Base-by-base conservation (phyloP, 257 asterid species). In the Misopates orontium region DNA sequence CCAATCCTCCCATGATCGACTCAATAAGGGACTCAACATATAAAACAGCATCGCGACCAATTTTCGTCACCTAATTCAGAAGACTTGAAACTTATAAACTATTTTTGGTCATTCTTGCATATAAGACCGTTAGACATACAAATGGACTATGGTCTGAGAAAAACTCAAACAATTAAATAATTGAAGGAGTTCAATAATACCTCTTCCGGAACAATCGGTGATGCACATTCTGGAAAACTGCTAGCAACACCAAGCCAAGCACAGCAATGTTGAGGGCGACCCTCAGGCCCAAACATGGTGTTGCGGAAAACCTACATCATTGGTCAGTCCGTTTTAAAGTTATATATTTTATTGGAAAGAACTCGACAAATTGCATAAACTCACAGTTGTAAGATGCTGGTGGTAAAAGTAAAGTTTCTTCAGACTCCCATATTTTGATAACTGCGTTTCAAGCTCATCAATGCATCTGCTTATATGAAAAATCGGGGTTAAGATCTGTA, bases 191-290 rank as follows among this genome's bases (percentile, higher is more conserved):
- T 59, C 48, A 64, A 51, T 57, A 63, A 70, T 85, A 94, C 99
- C 96, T 94, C 99, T 78, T 94, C 97, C 10, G 96, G 90, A 21
- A 90, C 83, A 80, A 94, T 81, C 66, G 84, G 82, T 36, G 97
- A 90, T 66, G 97, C 99, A 69, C 97, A 94, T 80, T 93, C 97
- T 0, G 95, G 97, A 55, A 93, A 93, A 80, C 97, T 93, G 80
- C 97, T 84, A 49, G 99, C 99, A 68, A 90, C 96, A 71, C 99
- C 99, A 78, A 93, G 99, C 99, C 99, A 93, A 62, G 97, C 99
- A 80, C 99, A 94, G 82, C 97, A 94, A 82, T 94, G 99, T 69
- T 94, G 99, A 11, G 99, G 99, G 64, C 99, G 95, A 32, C 99
- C 99, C 83, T 94, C 99, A 11, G 97, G 99, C 69, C 96, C 99